These are phyloP conservation scores for Microbotryomycetes sp. DNA, from an alignment of 1,284 basidiomycete genomes.

Conservation along the genomic window DNA sequence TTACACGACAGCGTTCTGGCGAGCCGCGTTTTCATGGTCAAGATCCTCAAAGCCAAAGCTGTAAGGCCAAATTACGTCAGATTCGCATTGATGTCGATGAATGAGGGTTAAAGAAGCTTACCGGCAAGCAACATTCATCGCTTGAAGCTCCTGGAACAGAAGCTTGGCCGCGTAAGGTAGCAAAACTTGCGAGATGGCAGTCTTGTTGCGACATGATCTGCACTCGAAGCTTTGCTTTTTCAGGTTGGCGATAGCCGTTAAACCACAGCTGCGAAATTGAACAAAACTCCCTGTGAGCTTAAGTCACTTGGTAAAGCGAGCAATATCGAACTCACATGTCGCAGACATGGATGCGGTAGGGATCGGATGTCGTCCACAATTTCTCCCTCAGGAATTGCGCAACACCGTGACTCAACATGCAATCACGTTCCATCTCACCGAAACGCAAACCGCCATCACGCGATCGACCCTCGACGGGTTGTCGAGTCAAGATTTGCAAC, in stretches of 20 bases:
- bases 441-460: slow-evolving; percentile 98
- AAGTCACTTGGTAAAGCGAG: neutral
- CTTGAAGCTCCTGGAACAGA: slow-evolving; percentile 80
- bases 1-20: slow-evolving; percentile 18
- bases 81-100: neutral
- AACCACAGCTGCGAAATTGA: slow-evolving; percentile 62
- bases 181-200: slow-evolving; percentile 52
- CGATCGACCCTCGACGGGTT: slow-evolving; percentile 98
- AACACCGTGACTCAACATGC: slow-evolving; percentile 99
- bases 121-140: slow-evolving; percentile 70
- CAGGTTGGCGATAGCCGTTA: slow-evolving; percentile 90
- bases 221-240: slow-evolving; percentile 56
- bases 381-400: slow-evolving; percentile 95
- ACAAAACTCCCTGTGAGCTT: neutral
- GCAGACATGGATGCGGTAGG: slow-evolving; percentile 79
- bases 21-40: slow-evolving; percentile 10
- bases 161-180: slow-evolving; percentile 57
- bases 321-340: slow-evolving; percentile 62
- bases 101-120: too few relatives aligned
- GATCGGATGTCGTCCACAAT: slow-evolving; percentile 66
- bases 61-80: too few relatives aligned
- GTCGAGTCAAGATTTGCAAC: slow-evolving; percentile 93
- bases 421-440: slow-evolving; percentile 99
- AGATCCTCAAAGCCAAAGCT: slow-evolving; percentile 14
- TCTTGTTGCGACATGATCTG: slow-evolving; percentile 91